Base-by-base conservation (phyloP, 257 asterid species). In the Gentiana macrophylla region DNA sequence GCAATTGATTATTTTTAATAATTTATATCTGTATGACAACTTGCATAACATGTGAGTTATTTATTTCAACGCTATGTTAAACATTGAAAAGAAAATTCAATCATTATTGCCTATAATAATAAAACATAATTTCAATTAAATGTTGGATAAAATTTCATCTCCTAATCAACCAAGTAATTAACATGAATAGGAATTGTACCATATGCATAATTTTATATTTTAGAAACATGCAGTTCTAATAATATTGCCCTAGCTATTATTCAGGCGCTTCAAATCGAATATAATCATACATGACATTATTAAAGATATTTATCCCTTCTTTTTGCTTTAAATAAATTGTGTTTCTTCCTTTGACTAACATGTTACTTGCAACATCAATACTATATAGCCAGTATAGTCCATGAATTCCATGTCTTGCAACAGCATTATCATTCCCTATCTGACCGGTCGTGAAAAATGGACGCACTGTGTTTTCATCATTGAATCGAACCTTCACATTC, bases 321-420 rank as follows among this genome's bases (percentile, higher is more conserved):
- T 66, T 45, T 44, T 70, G 74, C 1, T 62, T 70, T 45, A 70
- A 56, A 35, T n/a, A 59, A 15, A 70, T 54, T 8, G 59, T 35
- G 15, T 64, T 57, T 33, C 13, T 33, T 12, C 52, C 62, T 57
- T 44, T 2, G 33, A 57, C n/a, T 1, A 58, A 33, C 4, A 53
- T 9, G 8, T 32, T 68, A 41, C 79, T 72, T 13, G 65, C 51
- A 48, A 83, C 59, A 32, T 73, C 80, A 48, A 83, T 62, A 67
- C 46, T 81, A 46, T 73, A 80, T 55, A 73, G 43, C 88, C 84
- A 81, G 51, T 83, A 76, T 32, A 83, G 55, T n/a, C 95, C 94
- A 66, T 73, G 95, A 54, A 86, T 86, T 52, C 86, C 95, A 69
- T 86, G 94, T 62, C 91, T 83, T 41, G 94, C 94, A 48, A 86